Evolutionary conservation across 352 stramenopile genomes (phyloP).

Genomic region (Pythium brassicae): DNA sequence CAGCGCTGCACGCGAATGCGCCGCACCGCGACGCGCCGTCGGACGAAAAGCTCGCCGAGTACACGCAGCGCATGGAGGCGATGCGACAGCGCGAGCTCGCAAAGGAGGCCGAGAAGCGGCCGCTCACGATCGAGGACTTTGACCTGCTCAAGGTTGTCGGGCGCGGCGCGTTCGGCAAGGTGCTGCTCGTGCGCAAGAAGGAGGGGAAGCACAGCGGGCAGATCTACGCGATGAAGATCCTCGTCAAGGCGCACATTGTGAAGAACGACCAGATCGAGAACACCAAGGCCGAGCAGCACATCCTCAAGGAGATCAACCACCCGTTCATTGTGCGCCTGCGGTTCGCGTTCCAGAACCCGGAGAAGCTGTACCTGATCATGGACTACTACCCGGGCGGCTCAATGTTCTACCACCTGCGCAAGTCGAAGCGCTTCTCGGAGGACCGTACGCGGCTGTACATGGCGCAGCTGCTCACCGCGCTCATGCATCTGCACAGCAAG

Average conservation of each 20-base stretch:
- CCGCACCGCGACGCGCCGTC: conserved; percentile 20
- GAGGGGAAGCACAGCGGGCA: conserved; percentile 75
- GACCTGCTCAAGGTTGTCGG: conserved; percentile 94
- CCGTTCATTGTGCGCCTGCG: conserved; percentile 83
- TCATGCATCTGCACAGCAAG: conserved; percentile 88
- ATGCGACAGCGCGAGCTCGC: conserved; percentile 75
- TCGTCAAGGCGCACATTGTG: conserved; percentile 91
- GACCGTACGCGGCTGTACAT: conserved; percentile 85
- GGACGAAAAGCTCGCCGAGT: conserved; percentile 61
- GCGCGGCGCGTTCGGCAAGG: conserved; percentile 94
- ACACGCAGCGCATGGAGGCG: conserved; percentile 63
- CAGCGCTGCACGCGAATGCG: no score
- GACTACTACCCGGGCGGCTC: conserved; percentile 92
- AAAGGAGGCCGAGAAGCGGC: conserved; percentile 63
- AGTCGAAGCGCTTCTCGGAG: conserved; percentile 84
- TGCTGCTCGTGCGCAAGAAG: conserved; percentile 93
- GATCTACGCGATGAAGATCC: conserved; percentile 95
- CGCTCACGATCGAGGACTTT: conserved; percentile 91
- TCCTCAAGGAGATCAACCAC: conserved; percentile 88
- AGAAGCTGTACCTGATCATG: conserved; percentile 96
- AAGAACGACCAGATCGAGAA: conserved; percentile 94
- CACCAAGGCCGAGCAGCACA: conserved; percentile 88
- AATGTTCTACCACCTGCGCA: conserved; percentile 88
- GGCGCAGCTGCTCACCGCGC: conserved; percentile 78
- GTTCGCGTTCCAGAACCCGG: conserved; percentile 84